Percentiles rank a stretch among this genome's conserved stretches.
Evolutionary conservation across 2,329 filamentous ascomycete species (phyloP).

Genomic region (Penicillium rolfsii): DNA sequence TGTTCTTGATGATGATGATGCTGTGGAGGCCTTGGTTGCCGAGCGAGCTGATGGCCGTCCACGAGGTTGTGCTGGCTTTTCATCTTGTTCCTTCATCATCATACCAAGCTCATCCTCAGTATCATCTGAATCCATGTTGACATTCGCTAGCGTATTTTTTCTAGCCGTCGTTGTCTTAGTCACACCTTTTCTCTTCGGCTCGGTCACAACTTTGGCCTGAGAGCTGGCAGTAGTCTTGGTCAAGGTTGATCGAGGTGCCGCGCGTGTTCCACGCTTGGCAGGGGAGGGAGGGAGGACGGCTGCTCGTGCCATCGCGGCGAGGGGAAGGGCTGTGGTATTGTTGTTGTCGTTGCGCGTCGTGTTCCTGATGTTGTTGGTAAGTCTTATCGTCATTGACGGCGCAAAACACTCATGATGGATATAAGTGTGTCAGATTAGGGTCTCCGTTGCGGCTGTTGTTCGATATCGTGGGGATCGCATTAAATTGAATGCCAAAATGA

Average conservation of each 20-base stretch:
- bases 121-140: conserved; percentile 24
- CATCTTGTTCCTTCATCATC: conserved; percentile 18
- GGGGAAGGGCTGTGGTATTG: neutral
- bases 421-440: neutral
- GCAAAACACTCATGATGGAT: conserved; percentile 22
- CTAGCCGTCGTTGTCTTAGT: conserved; percentile 8
- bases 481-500: conserved; percentile 22
- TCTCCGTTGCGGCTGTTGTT: conserved; percentile 13
- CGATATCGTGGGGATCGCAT: conserved; percentile 14
- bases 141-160: neutral
- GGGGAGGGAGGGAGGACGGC: conserved; percentile 30
- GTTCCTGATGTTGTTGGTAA: conserved; percentile 3
- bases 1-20: neutral
- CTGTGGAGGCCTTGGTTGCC: conserved; percentile 17
- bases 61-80: conserved; percentile 17
- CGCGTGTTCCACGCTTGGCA: conserved; percentile 23
- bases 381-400: conserved; percentile 11
- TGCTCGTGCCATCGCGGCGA: conserved; percentile 28
- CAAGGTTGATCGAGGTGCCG: conserved; percentile 21
- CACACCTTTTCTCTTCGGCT: conserved; percentile 7
- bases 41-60: conserved; percentile 16
- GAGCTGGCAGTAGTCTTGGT: conserved; percentile 23
- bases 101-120: conserved; percentile 30
- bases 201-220: conserved; percentile 11
- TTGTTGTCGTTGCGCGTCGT: conserved; percentile 9